A percentile compares a stretch with the other conserved stretches of the same genome.
These are phyloP conservation scores for Pestalotiopsis sp. DNA, from an alignment of 2,329 filamentous ascomycete genomes.

Conservation along the genomic window DNA sequence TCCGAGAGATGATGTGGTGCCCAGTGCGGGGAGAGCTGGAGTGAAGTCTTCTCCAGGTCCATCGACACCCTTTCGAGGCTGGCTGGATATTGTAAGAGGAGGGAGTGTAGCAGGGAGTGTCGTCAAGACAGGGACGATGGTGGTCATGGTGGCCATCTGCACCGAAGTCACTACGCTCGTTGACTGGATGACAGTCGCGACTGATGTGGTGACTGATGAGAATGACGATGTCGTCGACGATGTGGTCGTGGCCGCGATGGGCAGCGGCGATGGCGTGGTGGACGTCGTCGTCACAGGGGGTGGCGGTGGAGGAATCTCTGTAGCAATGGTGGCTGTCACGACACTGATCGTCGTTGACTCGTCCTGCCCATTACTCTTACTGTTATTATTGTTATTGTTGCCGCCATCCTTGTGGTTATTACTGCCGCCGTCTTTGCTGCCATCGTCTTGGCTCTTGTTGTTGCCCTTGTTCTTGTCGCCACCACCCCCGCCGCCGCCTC, in stretches of 20 bases:
- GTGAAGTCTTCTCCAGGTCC: constrained; percentile 6
- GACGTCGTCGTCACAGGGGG: background rate
- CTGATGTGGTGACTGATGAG: background rate
- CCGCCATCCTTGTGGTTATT: background rate
- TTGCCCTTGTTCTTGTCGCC: constrained; percentile 2
- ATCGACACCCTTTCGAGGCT: constrained; percentile 17
- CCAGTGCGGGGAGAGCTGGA: constrained; percentile 8
- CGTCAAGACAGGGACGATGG: constrained; percentile 14
- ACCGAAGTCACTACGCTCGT: background rate
- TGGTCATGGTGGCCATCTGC: constrained; percentile 15
- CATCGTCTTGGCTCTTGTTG: background rate
- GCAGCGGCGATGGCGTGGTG: background rate
- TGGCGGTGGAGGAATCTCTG: background rate
- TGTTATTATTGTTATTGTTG: constrained; percentile 6
- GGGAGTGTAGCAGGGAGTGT: background rate
- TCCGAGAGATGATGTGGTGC: background rate
- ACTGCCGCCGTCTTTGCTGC: background rate
- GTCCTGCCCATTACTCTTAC: background rate
- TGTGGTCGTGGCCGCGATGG: background rate
- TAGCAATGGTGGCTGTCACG: background rate
- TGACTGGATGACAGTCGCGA: background rate
- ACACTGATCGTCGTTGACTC: background rate
- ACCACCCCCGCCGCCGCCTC: background rate
- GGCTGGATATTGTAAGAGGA: constrained; percentile 11
- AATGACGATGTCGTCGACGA: background rate